Percentiles rank a stretch among this genome's conserved stretches.
These are phyloP conservation scores for Aspergillus neoniger DNA, from an alignment of 2,329 filamentous ascomycete genomes.

Conservation along the genomic window DNA sequence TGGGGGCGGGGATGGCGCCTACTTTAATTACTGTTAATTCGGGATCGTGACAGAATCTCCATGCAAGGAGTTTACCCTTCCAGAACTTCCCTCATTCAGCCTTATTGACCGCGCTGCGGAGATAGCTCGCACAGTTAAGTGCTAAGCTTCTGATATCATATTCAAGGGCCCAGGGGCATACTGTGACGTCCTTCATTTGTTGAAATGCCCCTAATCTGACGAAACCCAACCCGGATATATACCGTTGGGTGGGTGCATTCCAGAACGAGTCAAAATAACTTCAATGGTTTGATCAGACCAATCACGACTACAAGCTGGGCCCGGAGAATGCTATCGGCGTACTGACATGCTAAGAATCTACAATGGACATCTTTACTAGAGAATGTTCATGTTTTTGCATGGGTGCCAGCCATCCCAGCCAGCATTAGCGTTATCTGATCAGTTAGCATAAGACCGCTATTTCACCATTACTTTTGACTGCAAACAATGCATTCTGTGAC, in stretches of 20 bases:
- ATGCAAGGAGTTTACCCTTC: constrained; percentile 20
- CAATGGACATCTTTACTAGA: too few species aligned
- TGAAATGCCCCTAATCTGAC: background rate
- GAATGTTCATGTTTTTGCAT: background rate
- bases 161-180: background rate
- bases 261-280: background rate
- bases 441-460: background rate
- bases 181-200: background rate
- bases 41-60: background rate
- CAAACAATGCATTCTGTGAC: background rate
- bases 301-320: too few species aligned
- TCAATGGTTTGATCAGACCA: background rate
- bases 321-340: too few species aligned
- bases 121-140: background rate
- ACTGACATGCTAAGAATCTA: too few species aligned
- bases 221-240: background rate
- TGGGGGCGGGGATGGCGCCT: constrained; percentile 24
- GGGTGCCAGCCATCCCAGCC: background rate
- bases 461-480: background rate
- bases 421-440: background rate
- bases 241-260: background rate
- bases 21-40: constrained; percentile 26
- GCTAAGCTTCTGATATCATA: background rate
- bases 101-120: background rate
- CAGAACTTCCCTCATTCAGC: background rate